Percentiles rank a stretch among this genome's conserved stretches.
These are phyloP conservation scores for Claviceps sp. DNA, from an alignment of 2,329 filamentous ascomycete species.

Conservation along the genomic window DNA sequence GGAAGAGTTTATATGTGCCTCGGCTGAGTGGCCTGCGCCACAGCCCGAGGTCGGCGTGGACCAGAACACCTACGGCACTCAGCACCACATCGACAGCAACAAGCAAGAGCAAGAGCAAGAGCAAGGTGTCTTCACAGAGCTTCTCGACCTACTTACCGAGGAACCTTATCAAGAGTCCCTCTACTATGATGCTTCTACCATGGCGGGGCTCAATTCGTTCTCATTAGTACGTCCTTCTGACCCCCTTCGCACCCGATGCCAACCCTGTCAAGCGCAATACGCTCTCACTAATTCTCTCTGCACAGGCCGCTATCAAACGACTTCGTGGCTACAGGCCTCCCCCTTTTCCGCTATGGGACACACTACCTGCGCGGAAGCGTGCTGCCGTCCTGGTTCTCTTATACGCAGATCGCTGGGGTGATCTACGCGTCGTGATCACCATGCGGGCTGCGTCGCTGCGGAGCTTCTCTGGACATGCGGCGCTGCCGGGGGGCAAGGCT, in stretches of 20 bases:
- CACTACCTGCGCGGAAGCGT: constrained; percentile 49
- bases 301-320: constrained; percentile 44
- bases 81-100: background rate
- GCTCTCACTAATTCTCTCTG: constrained; percentile 1
- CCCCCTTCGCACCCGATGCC: background rate
- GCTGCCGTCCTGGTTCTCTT: constrained; percentile 82
- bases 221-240: constrained; percentile 34
- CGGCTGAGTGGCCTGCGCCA: constrained; percentile 1
- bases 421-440: constrained; percentile 59
- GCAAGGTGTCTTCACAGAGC: background rate
- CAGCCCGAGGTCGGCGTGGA: background rate
- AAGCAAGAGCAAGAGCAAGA: background rate
- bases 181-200: constrained; percentile 45
- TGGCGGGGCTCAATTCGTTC: constrained; percentile 41
- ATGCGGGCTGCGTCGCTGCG: constrained; percentile 51
- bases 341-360: constrained; percentile 48
- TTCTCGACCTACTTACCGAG: background rate
- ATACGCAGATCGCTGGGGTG: constrained; percentile 71
- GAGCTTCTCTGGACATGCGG: constrained; percentile 72
- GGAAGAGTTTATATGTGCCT: background rate
- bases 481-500: constrained; percentile 69
- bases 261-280: background rate
- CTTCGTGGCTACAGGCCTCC: constrained; percentile 48
- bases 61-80: background rate
- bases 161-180: constrained; percentile 23